Evolutionary conservation across 192 early-diverging fungal genomes (phyloP), one percentile per base, ranked within the genome.

Genomic region (Podila horticola): DNA sequence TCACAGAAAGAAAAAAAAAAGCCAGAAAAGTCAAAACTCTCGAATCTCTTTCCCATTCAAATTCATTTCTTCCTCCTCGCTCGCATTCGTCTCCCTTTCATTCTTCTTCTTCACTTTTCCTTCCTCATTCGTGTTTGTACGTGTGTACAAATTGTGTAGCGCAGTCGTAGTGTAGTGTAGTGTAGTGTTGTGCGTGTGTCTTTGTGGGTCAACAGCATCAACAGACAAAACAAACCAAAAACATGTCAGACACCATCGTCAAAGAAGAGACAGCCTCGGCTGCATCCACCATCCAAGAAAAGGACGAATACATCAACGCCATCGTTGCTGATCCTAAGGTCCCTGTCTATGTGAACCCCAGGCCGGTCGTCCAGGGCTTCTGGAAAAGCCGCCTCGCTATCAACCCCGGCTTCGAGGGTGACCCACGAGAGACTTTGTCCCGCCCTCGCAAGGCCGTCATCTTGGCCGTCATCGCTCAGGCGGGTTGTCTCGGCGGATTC

Each of bases 401-500:
- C 57, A 24, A 55, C 48, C 77, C 77, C 8, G 30, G 38, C 4
- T 62, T 81, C 22, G 24, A 69, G 12, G 77, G 77, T 4, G 77
- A 81, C 26, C 77, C 77, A 22, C 77, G 71, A 2, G 48, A 34
- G 8, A 66, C 58, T 5, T 58, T 81, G 24, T 81, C 77, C 8
- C 57, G 66, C 2, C 26, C 58, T 52, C 62, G 62, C 5, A 81
- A 81, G 48, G 71, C 57, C n/a, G 30, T 81, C 33, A 81, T 81
- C 67, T 45, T 81, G 3, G 26, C 45, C 30, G 49, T 73, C 34
- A 66, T 81, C 36, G 71, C 77, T 13, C 77, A 81, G 13, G 77
- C 77, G 24, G 77, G 77, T 0, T 81, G 58, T 48, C 67, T 81
- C 4, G 77, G 77, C 28, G 77, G 77, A 5, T 81, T 81, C 59